Percentiles rank a stretch among this genome's conserved stretches.
These are phyloP conservation scores for Trapa bicornis DNA, from an alignment of 345 rosid genomes.

Conservation along the genomic window DNA sequence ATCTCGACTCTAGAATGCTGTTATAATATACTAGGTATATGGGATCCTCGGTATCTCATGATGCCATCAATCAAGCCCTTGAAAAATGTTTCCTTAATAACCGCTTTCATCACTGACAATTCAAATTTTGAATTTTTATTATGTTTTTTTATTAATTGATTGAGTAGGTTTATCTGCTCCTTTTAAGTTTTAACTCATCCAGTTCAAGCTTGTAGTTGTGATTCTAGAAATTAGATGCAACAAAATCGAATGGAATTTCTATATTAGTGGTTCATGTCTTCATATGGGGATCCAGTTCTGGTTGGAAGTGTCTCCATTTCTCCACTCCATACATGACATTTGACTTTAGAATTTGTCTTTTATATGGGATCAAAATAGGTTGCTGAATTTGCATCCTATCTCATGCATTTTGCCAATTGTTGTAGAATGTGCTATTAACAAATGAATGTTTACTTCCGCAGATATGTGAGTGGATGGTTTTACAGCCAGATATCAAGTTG, in stretches of 20 bases:
- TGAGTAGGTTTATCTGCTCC: neutral
- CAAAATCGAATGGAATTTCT: neutral
- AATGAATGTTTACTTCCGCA: slow-evolving; percentile 11
- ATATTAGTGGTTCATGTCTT: neutral
- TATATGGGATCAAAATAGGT: neutral
- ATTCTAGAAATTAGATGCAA: neutral
- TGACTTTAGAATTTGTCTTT: neutral
- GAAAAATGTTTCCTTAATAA: neutral
- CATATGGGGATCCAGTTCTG: too few species aligned
- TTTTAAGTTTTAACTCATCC: neutral
- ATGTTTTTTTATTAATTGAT: neutral
- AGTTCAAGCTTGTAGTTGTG: neutral
- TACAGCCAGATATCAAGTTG: slow-evolving; percentile 56
- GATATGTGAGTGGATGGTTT: slow-evolving; percentile 93
- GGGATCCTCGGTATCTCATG: neutral
- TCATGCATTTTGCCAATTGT: neutral
- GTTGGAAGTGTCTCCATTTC: neutral
- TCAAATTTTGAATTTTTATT: neutral
- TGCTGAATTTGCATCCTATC: neutral
- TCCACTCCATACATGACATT: neutral
- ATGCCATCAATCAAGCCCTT: neutral
- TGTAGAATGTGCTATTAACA: neutral
- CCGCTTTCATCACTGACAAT: neutral
- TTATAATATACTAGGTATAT: neutral
- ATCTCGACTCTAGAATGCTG: neutral